Evolutionary conservation across 371 early-diverging fungal genomes (phyloP), one percentile per base, ranked within the genome.

Genomic region (Nematocida sp.): DNA sequence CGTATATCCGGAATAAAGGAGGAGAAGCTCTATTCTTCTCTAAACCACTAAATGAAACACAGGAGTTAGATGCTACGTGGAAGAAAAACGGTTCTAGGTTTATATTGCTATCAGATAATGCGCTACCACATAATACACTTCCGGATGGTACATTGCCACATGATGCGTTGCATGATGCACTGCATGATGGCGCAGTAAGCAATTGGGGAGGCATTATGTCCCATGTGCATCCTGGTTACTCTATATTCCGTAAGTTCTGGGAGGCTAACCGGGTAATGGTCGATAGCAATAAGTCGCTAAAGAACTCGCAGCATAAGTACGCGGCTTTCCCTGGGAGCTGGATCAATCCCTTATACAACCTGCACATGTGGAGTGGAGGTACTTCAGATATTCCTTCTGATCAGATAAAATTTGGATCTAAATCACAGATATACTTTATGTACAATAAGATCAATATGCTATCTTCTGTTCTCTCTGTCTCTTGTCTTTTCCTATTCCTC

Each of bases 351-450:
- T 25, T 47, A 2, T 32, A 28, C 3, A 3, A 28, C 16, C 59
- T 68, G 4, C 69, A 68, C 38, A 16, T 68, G 61, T 68, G 69
- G 69, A 60, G 39, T 40, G 69, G 69, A 7, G 45, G 39, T 26
- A 56, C 42, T 4, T 40, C 60, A 16, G 59, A 57, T 2, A 16
- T n/a, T 5, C 4, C 59, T 30, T 7, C 59, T 1, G 45, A 42
- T 2, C 23, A 61, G 47, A 28, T 4, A 55, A 61, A 47, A 42
- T 45, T 20, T 28, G 48, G 49, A 3, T 35, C 61, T 18, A 13
- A 32, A 25, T 4, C 61, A 13, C 61, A 68, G 61, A 59, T 68
- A 4, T 68, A 57, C 40, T 61, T 68, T 25, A 35, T 57, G 7
- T 11, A 2, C n/a, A 68, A 68, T 49, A 59, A 59, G 4, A 16